Base-by-base conservation (phyloP, 345 rosid genomes). In the Euphorbia pulcherrima region DNA sequence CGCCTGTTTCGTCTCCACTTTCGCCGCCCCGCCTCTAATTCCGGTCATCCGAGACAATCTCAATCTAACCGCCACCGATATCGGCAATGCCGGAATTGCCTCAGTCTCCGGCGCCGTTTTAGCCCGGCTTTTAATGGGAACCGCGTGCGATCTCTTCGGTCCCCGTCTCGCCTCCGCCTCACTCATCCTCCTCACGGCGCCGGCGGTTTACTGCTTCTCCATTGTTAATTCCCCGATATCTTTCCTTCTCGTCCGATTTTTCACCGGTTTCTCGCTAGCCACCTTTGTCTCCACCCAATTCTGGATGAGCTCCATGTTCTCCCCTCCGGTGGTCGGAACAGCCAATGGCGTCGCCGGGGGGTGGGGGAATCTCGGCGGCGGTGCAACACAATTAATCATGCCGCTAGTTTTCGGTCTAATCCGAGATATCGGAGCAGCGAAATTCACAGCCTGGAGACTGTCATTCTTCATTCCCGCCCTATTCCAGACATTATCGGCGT, bases 261-360 rank as follows among this genome's bases (percentile, higher is more conserved):
- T 83, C 69, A 82, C 90, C 0, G 97, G 97, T 26, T 92, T 92
- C 77, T 89, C 97, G 9, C 81, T 89, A 0, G 84, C 96, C 33
- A 87, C 90, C 48, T 92, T 92, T 27, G 96, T 92, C 53, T 92
- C 98, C n/a, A 86, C 94, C 5, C 98, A 92, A 65, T 92, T 86
- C 83, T 92, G 98, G 96, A 92, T 90, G 98, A 90, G 95, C 80
- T 85, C 92, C 4, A 92, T 92, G 98, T 90, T 92, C 69, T 84
- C 92, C 0, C 69, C 84, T 11, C 78, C 79, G 0, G 88, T 90
- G 1, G 97, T 92, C 0, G 98, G 92, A 8, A 74, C 92, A 0
- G 95, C 97, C 13, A 92, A 92, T 24, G 98, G 91, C 0, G 77
- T 88, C 16, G 87, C 97, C n/a, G 97, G 84, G 1, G 98, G 98